Evolutionary conservation across 1,284 basidiomycete species (phyloP).

Genomic region (Sanguinoderma infundibulare): DNA sequence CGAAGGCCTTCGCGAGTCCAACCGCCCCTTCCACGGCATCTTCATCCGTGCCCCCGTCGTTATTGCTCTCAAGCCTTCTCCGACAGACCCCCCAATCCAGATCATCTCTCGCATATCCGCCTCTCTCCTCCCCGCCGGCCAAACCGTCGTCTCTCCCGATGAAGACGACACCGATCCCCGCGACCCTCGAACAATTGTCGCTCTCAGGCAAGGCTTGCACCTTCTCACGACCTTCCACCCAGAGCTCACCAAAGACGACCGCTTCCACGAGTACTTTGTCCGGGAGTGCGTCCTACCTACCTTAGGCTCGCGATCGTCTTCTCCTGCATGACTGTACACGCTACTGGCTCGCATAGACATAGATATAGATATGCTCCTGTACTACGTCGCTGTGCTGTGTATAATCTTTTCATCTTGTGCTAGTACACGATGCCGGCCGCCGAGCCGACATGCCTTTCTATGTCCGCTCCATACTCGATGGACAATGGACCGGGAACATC

Average conservation of each 20-base stretch:
- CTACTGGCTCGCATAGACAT: too few relatives aligned
- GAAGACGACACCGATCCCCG: conserved; percentile 44
- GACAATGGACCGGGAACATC: too few relatives aligned
- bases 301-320: conserved; percentile 23
- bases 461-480: too few relatives aligned
- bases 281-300: conserved; percentile 61
- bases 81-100: conserved; percentile 55
- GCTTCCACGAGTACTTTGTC: conserved; percentile 91
- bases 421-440: too few relatives aligned
- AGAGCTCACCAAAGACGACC: conserved; percentile 85
- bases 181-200: conserved; percentile 79
- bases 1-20: conserved; percentile 62
- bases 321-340: conserved; percentile 19
- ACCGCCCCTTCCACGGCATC: conserved; percentile 79
- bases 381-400: background rate
- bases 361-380: conserved; percentile 2
- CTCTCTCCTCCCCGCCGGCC: conserved; percentile 57
- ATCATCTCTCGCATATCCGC: conserved; percentile 79
- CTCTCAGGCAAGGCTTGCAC: conserved; percentile 84
- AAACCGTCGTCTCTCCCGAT: conserved; percentile 35
- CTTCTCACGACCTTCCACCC: conserved; percentile 95
- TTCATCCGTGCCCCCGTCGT: conserved; percentile 95
- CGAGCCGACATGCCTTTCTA: too few relatives aligned
- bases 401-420: background rate
- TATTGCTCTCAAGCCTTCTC: conserved; percentile 48